Conservation (phyloP, 352 stramenopile genomes). For the Aphanomyces astaci region DNA sequence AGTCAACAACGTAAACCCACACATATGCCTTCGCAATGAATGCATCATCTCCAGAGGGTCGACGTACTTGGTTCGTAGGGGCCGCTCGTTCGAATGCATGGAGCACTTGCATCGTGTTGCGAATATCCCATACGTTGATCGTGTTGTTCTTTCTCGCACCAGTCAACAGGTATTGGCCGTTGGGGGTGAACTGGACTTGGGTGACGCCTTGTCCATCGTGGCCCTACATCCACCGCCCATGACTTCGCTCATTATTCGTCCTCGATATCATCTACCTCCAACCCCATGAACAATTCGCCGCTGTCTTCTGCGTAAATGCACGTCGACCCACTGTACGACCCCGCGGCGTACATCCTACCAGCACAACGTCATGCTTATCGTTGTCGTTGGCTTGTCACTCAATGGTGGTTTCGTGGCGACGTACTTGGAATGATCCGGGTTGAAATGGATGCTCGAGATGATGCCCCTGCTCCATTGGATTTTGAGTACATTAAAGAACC, state of each 20-base stretch:
- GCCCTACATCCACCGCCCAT: conserved; percentile 33
- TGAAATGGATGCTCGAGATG: conserved; percentile 73
- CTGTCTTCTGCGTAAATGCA: conserved; percentile 80
- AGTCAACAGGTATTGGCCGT: conserved; percentile 67
- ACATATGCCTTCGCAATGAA: neutral
- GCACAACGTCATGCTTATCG: neutral
- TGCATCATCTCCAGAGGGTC: neutral
- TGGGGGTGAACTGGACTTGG: conserved; percentile 68
- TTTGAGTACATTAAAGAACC: neutral
- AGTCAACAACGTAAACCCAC: neutral
- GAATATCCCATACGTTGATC: conserved; percentile 85
- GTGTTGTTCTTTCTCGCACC: conserved; percentile 51
- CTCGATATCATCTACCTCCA: neutral
- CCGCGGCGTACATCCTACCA: conserved; percentile 61
- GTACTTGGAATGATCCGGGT: conserved; percentile 66
- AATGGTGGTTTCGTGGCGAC: neutral
- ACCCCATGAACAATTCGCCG: conserved; percentile 46
- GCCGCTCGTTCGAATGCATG: conserved; percentile 47
- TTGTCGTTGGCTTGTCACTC: too few relatives aligned
- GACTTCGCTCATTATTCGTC: neutral
- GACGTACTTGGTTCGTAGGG: conserved; percentile 53
- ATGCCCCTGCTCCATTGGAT: conserved; percentile 29
- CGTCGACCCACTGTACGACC: conserved; percentile 74
- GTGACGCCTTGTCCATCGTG: conserved; percentile 74
- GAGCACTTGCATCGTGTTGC: conserved; percentile 53